A percentile compares a stretch with the other conserved stretches of the same genome.
Conservation (phyloP, 441 rosid species). For the Flueggea neowawraea region DNA sequence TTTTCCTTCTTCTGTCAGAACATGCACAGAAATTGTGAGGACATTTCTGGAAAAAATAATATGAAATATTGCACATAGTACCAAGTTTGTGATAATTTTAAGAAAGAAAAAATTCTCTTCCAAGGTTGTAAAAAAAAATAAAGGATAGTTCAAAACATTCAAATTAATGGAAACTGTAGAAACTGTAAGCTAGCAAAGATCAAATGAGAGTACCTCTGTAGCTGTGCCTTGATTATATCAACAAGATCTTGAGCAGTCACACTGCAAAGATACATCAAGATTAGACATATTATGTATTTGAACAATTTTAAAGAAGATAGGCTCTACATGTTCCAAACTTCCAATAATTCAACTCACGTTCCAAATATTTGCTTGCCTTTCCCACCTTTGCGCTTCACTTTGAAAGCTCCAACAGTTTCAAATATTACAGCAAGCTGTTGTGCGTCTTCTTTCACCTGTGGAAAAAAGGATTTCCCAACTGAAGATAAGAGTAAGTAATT, state of each 20-base stretch:
- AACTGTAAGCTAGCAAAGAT: not conserved
- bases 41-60: too few relatives aligned
- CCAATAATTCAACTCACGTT: constrained; percentile 41
- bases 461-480: constrained; percentile 8
- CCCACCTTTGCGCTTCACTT: constrained; percentile 93
- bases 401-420: constrained; percentile 88
- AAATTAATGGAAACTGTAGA: not conserved
- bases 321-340: too few relatives aligned
- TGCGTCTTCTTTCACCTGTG: constrained; percentile 93
- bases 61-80: too few relatives aligned
- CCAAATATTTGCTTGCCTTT: constrained; percentile 87
- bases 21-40: too few relatives aligned
- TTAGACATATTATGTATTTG: constrained; percentile 4
- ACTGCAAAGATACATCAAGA: constrained; percentile 36
- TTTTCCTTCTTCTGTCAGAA: too few relatives aligned
- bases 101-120: too few relatives aligned
- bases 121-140: not conserved
- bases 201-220: constrained; percentile 57
- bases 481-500: not conserved
- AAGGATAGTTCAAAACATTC: not conserved
- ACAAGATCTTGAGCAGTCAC: constrained; percentile 93
- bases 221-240: constrained; percentile 89
- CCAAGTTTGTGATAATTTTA: too few relatives aligned
- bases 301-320: too few relatives aligned
- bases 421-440: constrained; percentile 69